These are phyloP conservation scores for Trifolium subterraneum DNA, from an alignment of 306 rosid species.

Conservation along the genomic window DNA sequence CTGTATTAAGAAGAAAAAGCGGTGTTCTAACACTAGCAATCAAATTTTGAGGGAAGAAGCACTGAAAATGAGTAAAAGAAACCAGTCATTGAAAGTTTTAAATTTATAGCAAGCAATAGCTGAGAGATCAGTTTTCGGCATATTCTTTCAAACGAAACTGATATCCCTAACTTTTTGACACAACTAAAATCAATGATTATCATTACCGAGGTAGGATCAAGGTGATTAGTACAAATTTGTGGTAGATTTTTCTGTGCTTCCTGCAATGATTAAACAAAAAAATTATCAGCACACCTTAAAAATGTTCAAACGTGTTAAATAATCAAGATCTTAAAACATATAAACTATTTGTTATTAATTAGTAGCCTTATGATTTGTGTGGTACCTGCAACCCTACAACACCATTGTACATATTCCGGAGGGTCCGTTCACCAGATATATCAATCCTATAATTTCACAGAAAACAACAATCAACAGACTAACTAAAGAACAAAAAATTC, in stretches of 20 bases:
- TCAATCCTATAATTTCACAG: conserved; percentile 59
- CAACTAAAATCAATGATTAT: conserved; percentile 26
- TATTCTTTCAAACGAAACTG: conserved; percentile 33
- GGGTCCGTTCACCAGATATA: conserved; percentile 68
- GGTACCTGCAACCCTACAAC: conserved; percentile 86
- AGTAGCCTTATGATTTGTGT: background rate
- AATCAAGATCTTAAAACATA: background rate
- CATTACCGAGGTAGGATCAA: conserved; percentile 82
- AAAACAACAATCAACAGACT: conserved; percentile 22
- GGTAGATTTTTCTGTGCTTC: conserved; percentile 73
- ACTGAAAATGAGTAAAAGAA: conserved; percentile 52
- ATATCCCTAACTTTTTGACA: background rate
- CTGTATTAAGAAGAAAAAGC: conserved; percentile 86
- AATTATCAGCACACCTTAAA: conserved; percentile 16
- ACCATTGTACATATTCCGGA: conserved; percentile 69
- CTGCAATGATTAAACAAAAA: conserved; percentile 56
- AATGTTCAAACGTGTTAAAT: background rate
- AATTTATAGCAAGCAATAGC: conserved; percentile 16
- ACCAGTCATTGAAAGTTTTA: conserved; percentile 38
- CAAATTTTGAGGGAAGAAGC: conserved; percentile 94
- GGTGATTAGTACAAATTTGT: conserved; percentile 67
- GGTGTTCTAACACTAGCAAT: conserved; percentile 75
- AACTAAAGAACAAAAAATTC: conserved; percentile 10
- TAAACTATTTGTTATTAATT: background rate
- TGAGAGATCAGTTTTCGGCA: conserved; percentile 2